These are phyloP conservation scores for Asclepias syriaca DNA, from an alignment of 257 asterid genomes.

Conservation along the genomic window DNA sequence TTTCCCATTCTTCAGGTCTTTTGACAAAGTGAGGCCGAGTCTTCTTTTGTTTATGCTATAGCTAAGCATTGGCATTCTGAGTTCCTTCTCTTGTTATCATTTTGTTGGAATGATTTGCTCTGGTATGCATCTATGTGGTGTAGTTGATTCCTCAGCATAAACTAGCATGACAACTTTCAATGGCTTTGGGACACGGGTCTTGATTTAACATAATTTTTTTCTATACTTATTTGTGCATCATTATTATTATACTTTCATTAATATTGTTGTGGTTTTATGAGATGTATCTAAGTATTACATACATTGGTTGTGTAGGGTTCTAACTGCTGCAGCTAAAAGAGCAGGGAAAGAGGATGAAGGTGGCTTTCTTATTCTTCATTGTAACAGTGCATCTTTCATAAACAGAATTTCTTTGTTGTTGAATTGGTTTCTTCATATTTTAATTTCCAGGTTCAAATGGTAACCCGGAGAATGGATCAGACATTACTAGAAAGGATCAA, in stretches of 20 bases:
- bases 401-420: constrained; percentile 5
- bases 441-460: constrained; percentile 42
- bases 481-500: constrained; percentile 44
- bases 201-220: neutral
- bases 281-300: constrained; percentile 2
- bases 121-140: neutral
- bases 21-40: neutral
- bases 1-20: neutral
- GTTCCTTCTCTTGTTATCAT: neutral
- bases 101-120: neutral
- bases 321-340: constrained; percentile 82
- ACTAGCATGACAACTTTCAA: neutral
- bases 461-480: constrained; percentile 49
- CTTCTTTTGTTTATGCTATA: neutral
- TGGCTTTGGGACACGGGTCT: neutral
- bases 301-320: constrained; percentile 54
- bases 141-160: neutral
- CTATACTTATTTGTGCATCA: neutral
- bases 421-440: constrained; percentile 8
- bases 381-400: neutral
- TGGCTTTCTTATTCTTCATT: constrained; percentile 20
- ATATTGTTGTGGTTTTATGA: neutral
- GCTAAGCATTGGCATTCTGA: neutral
- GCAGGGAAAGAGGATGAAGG: constrained; percentile 71
- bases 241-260: neutral